Evolutionary conservation across 2,329 filamentous ascomycete species (phyloP).

Genomic region (Cadophora sp.): DNA sequence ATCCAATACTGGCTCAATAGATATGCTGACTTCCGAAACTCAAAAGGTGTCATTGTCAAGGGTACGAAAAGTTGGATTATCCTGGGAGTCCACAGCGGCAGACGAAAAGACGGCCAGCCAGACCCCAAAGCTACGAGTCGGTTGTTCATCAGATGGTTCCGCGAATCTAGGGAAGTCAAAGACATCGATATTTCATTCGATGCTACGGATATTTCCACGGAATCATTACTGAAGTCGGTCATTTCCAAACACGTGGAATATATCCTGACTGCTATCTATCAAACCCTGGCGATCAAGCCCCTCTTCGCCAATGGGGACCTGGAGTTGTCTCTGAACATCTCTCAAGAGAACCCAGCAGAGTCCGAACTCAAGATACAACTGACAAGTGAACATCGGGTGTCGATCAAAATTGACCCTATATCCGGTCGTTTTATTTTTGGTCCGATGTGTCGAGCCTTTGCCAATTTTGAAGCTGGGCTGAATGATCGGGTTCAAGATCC

Average conservation of each 20-base stretch:
- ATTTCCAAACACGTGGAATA: constrained; percentile 78
- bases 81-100: constrained; percentile 77
- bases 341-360: constrained; percentile 66
- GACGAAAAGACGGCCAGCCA: constrained; percentile 48
- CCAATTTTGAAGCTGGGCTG: constrained; percentile 67
- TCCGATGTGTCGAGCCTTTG: constrained; percentile 64
- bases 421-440: constrained; percentile 78
- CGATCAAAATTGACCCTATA: constrained; percentile 74
- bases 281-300: constrained; percentile 62
- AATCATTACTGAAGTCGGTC: constrained; percentile 74
- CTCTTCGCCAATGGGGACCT: constrained; percentile 68
- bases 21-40: constrained; percentile 46
- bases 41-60: constrained; percentile 49
- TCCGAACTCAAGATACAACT: constrained; percentile 75
- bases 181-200: constrained; percentile 73
- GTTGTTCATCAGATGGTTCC: constrained; percentile 80
- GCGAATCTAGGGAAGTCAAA: constrained; percentile 77
- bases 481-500: constrained; percentile 63
- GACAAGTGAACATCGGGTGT: constrained; percentile 64
- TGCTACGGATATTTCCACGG: constrained; percentile 71
- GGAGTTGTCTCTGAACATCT: constrained; percentile 62
- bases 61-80: constrained; percentile 85
- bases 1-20: constrained; percentile 89
- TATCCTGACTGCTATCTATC: constrained; percentile 71
- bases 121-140: constrained; percentile 57